Evolutionary conservation across 192 early-diverging fungal species (phyloP).

Genomic region (Gigaspora rosea): DNA sequence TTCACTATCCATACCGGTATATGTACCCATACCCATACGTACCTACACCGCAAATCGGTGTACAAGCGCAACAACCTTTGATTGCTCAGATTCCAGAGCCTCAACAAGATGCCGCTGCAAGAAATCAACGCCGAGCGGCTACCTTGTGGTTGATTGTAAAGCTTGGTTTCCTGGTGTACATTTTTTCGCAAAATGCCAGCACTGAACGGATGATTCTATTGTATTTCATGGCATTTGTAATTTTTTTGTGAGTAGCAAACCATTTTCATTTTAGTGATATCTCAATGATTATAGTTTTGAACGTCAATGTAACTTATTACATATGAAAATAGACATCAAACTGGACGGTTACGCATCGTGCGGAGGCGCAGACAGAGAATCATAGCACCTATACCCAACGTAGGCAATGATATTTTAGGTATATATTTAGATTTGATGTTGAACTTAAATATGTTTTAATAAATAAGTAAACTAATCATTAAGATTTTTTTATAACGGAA

Average conservation of each 20-base stretch:
- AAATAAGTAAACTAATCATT: no score
- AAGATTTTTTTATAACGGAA: no score
- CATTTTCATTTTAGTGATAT: neutral
- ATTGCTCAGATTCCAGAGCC: constrained; percentile 7
- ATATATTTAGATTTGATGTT: neutral
- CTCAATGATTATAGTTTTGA: neutral
- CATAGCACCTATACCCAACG: neutral
- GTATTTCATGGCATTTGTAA: constrained; percentile 54
- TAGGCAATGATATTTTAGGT: neutral
- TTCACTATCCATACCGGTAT: constrained; percentile 37
- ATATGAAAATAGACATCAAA: constrained; percentile 47
- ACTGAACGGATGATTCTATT: constrained; percentile 57
- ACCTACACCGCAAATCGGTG: constrained; percentile 14
- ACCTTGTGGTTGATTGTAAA: constrained; percentile 65
- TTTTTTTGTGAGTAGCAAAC: constrained; percentile 50
- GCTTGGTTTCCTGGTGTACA: constrained; percentile 57
- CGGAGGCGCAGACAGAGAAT: constrained; percentile 34
- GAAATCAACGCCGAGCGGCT: constrained; percentile 45
- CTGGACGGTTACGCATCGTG: constrained; percentile 53
- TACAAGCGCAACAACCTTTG: constrained; percentile 13
- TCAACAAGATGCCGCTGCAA: constrained; percentile 34
- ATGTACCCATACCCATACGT: constrained; percentile 12
- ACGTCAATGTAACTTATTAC: neutral
- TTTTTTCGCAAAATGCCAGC: constrained; percentile 65
- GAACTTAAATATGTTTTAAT: neutral